Conservation (phyloP, 2,329 filamentous ascomycete species). For the Penicillium sp. region DNA sequence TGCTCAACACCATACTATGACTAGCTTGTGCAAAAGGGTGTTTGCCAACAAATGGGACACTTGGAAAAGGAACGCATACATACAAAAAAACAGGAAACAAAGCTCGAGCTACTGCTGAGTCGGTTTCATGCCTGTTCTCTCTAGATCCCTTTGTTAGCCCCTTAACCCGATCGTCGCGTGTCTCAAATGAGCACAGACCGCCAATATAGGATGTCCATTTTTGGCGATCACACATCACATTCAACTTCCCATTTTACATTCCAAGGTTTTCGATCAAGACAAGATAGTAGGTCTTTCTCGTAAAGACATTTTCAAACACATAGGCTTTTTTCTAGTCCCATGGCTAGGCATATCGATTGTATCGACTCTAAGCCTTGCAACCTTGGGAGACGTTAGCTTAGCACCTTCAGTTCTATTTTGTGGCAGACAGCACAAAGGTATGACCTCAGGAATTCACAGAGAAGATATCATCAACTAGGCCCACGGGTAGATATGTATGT, state of each 20-base stretch:
- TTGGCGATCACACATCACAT: not conserved
- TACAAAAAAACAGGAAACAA: not conserved
- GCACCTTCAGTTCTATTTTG: no score
- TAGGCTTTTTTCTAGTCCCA: no score
- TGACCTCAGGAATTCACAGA: no score
- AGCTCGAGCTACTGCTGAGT: not conserved
- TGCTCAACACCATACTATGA: not conserved
- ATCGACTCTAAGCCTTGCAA: no score
- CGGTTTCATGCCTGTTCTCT: not conserved
- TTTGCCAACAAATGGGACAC: not conserved
- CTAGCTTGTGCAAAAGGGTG: not conserved
- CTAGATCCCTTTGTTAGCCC: slow-evolving; percentile 2
- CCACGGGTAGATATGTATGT: no score
- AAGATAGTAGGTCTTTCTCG: no score
- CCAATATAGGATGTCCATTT: slow-evolving; percentile 4
- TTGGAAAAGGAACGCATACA: not conserved
- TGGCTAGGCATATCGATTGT: no score
- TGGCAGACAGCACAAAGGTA: no score
- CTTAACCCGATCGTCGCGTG: slow-evolving; percentile 10
- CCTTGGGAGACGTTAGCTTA: no score
- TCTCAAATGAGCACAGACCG: slow-evolving; percentile 13
- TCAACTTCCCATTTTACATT: not conserved
- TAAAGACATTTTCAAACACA: no score
- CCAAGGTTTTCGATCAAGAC: not conserved
- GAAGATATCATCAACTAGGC: no score